Percentiles rank a stretch among this genome's conserved stretches.
Conservation (phyloP, 1,284 basidiomycete genomes). For the Pascua guehoae region DNA sequence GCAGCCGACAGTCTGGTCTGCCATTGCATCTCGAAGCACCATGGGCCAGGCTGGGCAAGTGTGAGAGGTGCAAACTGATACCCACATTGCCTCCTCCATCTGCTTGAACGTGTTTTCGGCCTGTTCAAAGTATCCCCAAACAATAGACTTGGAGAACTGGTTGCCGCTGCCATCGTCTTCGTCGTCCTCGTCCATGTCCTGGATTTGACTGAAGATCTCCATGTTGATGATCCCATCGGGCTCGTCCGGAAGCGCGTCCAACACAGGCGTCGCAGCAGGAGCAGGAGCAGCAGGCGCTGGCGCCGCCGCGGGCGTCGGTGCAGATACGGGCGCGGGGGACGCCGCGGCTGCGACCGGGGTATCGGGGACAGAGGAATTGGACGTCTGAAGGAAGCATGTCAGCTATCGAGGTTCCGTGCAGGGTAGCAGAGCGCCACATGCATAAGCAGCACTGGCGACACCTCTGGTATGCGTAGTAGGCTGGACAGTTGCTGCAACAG, state of each 20-base stretch:
- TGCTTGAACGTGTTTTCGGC: constrained; percentile 67
- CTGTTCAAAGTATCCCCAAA: constrained; percentile 74
- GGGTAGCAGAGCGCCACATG: too few species aligned
- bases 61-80: constrained; percentile 20
- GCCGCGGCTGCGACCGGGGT: neutral
- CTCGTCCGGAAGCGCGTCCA: constrained; percentile 18
- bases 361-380: neutral
- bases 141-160: constrained; percentile 75
- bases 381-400: too few species aligned
- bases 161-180: constrained; percentile 58
- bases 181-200: constrained; percentile 75
- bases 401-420: too few species aligned
- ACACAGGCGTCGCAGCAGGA: neutral
- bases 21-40: too few species aligned
- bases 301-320: neutral
- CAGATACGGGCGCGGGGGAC: neutral
- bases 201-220: constrained; percentile 76
- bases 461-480: too few species aligned
- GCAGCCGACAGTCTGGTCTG: too few species aligned
- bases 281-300: neutral
- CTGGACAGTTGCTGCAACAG: too few species aligned
- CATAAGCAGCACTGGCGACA: too few species aligned
- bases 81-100: constrained; percentile 77
- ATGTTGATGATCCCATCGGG: constrained; percentile 60
- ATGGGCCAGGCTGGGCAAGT: too few species aligned